Evolutionary conservation across 2,329 filamentous ascomycete genomes (phyloP).

Genomic region (Aphanocladium album): DNA sequence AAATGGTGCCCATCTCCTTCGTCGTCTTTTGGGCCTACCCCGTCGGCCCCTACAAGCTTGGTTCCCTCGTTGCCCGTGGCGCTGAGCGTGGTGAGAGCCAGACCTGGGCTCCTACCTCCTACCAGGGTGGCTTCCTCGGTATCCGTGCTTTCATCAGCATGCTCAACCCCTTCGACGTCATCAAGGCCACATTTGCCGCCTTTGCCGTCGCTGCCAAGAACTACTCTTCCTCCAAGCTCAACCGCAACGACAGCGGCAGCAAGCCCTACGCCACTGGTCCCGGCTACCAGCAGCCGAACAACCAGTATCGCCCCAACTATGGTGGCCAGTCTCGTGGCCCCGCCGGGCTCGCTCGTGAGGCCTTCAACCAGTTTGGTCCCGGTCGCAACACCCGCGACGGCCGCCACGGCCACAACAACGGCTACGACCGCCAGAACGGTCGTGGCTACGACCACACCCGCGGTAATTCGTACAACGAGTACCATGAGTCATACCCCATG

Average conservation of each 20-base stretch:
- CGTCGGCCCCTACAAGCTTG: slow-evolving; percentile 20
- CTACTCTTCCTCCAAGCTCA: slow-evolving; percentile 6
- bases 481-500: slow-evolving; percentile 10
- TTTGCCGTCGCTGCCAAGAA: slow-evolving; percentile 1
- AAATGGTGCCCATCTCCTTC: slow-evolving; percentile 22
- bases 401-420: background rate
- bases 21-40: slow-evolving; percentile 22
- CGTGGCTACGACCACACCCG: slow-evolving; percentile 4
- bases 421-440: background rate
- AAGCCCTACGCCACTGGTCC: slow-evolving; percentile 5
- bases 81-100: slow-evolving; percentile 12
- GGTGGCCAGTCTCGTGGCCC: background rate
- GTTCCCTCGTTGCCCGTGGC: slow-evolving; percentile 5
- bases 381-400: background rate
- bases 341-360: slow-evolving; percentile 3
- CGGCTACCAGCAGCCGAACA: slow-evolving; percentile 10
- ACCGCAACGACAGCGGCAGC: background rate
- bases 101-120: slow-evolving; percentile 16
- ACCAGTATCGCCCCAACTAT: background rate
- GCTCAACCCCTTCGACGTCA: slow-evolving; percentile 15
- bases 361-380: slow-evolving; percentile 3
- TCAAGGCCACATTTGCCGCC: slow-evolving; percentile 10
- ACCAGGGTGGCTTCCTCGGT: slow-evolving; percentile 20
- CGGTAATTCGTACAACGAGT: slow-evolving; percentile 9
- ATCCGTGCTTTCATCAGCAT: slow-evolving; percentile 15